These are phyloP conservation scores for Cryphonectria naterciae DNA, from an alignment of 2,329 filamentous ascomycete genomes.

Conservation along the genomic window DNA sequence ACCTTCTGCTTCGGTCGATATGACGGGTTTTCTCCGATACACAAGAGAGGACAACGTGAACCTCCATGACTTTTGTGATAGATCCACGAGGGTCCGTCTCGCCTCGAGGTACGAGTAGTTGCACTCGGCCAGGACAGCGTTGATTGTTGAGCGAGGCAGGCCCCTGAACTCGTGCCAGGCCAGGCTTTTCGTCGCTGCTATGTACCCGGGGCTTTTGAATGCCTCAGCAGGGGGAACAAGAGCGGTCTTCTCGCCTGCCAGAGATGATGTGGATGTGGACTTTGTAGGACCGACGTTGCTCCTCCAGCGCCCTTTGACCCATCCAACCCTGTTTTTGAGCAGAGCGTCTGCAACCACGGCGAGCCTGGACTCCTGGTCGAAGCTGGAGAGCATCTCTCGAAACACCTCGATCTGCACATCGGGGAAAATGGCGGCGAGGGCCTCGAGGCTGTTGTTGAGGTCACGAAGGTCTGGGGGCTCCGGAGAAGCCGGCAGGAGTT, in stretches of 20 bases:
- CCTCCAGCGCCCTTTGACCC: constrained; percentile 71
- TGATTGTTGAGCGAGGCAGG: constrained; percentile 72
- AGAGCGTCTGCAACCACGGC: constrained; percentile 78
- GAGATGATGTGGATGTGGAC: constrained; percentile 25
- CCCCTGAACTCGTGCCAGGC: constrained; percentile 78
- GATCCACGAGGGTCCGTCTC: constrained; percentile 67
- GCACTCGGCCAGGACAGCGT: constrained; percentile 77
- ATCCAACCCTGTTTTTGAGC: constrained; percentile 71
- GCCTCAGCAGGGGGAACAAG: constrained; percentile 62
- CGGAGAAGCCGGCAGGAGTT: constrained; percentile 52
- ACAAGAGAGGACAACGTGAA: constrained; percentile 75
- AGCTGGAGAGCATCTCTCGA: constrained; percentile 75
- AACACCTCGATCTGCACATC: constrained; percentile 83
- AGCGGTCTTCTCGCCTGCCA: background rate
- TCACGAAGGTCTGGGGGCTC: constrained; percentile 67
- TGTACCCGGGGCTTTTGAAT: constrained; percentile 71
- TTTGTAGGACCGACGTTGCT: constrained; percentile 41
- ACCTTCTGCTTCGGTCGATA: constrained; percentile 58
- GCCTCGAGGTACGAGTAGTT: constrained; percentile 80
- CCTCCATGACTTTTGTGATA: constrained; percentile 77
- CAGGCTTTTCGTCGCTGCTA: constrained; percentile 67
- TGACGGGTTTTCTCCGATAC: constrained; percentile 59
- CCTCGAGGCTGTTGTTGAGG: constrained; percentile 71
- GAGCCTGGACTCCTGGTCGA: constrained; percentile 76
- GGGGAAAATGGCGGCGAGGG: constrained; percentile 74